Conservation (phyloP, 306 rosid genomes). For the Gastrolobium villosum region DNA sequence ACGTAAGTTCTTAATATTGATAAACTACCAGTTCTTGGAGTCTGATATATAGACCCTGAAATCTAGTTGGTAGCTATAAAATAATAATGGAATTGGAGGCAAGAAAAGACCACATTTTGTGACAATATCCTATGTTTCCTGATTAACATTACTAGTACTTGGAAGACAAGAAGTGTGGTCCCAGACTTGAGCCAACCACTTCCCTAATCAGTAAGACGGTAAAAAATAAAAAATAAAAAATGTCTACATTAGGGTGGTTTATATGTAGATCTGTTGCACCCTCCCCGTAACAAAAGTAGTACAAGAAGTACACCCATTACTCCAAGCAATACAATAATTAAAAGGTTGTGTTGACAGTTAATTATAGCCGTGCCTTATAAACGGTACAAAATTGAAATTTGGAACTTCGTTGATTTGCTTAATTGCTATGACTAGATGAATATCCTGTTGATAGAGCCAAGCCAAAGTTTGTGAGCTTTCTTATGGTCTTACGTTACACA, state of each 20-base stretch:
- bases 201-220: background rate
- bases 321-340: background rate
- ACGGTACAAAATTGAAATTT: background rate
- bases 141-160: no score
- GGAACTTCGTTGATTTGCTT: background rate
- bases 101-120: no score
- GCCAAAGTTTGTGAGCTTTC: no score
- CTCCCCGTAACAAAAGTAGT: background rate
- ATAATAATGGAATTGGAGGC: background rate
- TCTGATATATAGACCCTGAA: background rate
- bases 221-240: background rate
- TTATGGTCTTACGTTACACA: background rate
- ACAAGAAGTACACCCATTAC: background rate
- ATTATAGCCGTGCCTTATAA: background rate
- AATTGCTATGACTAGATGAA: constrained; percentile 14
- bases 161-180: no score
- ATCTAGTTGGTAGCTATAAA: background rate
- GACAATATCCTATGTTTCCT: no score
- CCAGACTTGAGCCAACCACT: no score
- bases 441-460: background rate
- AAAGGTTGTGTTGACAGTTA: background rate
- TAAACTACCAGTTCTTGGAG: background rate
- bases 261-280: no score
- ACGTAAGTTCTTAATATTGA: background rate
- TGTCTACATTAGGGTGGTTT: no score